phyloP scores from a whole-genome alignment of 257 asterid species.

The Scutellaria barbata region DNA sequence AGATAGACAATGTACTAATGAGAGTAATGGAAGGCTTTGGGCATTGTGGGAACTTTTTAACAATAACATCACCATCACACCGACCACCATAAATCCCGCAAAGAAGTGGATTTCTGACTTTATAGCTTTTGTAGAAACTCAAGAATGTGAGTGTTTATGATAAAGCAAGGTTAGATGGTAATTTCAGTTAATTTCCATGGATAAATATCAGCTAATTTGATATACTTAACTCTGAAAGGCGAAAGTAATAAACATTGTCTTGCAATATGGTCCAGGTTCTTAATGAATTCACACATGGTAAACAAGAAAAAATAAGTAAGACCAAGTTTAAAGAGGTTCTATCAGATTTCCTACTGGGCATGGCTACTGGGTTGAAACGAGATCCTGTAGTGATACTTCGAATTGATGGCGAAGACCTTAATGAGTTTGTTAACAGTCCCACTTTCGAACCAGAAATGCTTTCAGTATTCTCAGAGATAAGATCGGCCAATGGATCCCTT shows the following conservation, averaged over 20 bases:
- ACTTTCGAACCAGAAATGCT: conserved; percentile 66
- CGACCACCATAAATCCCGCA: background rate
- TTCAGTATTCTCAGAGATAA: conserved; percentile 59
- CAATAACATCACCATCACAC: background rate
- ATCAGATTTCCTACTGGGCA: conserved; percentile 80
- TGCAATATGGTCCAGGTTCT: conserved; percentile 65
- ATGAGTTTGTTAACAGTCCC: conserved; percentile 62
- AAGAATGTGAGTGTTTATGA: conserved; percentile 9
- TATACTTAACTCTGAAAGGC: background rate
- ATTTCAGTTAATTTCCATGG: background rate
- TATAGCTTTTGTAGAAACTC: background rate
- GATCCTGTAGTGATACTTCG: conserved; percentile 93
- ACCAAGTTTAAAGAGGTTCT: conserved; percentile 77
- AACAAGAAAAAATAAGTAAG: conserved; percentile 69
- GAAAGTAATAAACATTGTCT: background rate
- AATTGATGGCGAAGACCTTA: conserved; percentile 86
- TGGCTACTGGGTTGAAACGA: conserved; percentile 95
- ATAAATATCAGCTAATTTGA: background rate
- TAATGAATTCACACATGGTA: conserved; percentile 82
- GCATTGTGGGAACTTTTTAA: conserved; percentile 17
- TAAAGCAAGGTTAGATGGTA: background rate
- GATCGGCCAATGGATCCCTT: conserved; percentile 56
- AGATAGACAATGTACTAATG: conserved; percentile 3
- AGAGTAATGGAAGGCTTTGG: background rate
- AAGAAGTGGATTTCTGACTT: background rate